Evolutionary conservation across 257 asterid genomes (phyloP).

Genomic region (Ajuga chamaepitys): DNA sequence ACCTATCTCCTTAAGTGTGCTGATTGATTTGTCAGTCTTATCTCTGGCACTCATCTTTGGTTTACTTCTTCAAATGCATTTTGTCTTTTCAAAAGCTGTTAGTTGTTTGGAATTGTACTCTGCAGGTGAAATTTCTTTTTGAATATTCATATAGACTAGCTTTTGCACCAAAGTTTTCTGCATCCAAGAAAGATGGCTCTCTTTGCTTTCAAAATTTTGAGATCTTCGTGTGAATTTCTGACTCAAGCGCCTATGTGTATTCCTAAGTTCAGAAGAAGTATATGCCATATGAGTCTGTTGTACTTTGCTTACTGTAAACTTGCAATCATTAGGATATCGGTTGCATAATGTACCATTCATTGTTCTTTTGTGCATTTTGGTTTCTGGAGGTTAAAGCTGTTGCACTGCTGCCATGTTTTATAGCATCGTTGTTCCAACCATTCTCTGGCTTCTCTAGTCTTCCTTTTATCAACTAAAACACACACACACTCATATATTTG

Average conservation of each 20-base stretch:
- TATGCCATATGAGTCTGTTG: not conserved
- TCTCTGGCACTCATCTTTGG: not conserved
- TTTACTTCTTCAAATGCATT: not conserved
- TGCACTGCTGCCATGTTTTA: not conserved
- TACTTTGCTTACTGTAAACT: too few species aligned
- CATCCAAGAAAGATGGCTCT: not conserved
- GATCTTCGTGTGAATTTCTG: not conserved
- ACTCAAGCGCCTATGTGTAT: not conserved
- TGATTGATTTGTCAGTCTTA: not conserved
- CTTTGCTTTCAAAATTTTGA: not conserved
- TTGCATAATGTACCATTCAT: not conserved
- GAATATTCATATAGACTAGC: not conserved
- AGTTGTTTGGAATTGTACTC: not conserved
- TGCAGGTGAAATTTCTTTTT: not conserved
- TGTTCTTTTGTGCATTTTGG: not conserved
- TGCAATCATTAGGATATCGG: not conserved
- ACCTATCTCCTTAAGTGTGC: not conserved
- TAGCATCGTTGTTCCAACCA: not conserved
- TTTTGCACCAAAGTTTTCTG: not conserved
- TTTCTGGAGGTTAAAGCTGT: not conserved
- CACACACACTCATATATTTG: too few species aligned
- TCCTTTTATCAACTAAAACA: not conserved
- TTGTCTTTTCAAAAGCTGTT: not conserved
- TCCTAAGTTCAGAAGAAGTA: not conserved
- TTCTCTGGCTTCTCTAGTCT: not conserved